Base-by-base conservation (phyloP, 2,329 filamentous ascomycete species). In the Colletotrichum acutatum region DNA sequence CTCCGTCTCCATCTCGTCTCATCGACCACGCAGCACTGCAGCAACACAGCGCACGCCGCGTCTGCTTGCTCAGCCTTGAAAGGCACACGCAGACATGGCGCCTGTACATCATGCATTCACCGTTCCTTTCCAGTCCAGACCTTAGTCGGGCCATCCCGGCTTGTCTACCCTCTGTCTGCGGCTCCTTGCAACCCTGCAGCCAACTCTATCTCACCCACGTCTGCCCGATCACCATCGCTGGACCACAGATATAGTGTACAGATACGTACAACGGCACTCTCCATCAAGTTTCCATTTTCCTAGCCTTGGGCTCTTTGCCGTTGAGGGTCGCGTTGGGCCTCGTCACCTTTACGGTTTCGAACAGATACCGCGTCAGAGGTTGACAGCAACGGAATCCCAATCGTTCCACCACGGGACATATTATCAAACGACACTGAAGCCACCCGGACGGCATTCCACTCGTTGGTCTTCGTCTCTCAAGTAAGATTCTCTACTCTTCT, bases 81-180 rank as follows among this genome's bases (percentile, higher is more conserved):
- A 71, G 60, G 66, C 66, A 32, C 49, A 65, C 61, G 53, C 42
- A 49, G 9, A 49, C 19, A 22, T 11, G 42, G 16, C 54, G 30
- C 52, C n/a, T 9, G 14, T 69, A 30, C 60, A 66, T 71, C 67
- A 71, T 73, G 71, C 71, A 52, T 42, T 42, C 49, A 58, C 66
- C 53, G 57, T 56, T 42, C 56, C 56, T 34, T 62, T n/a, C 65
- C 37, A 42, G 37, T 53, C 37, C 62, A 57, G 62, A 34, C 37
- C 22, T 63, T 28, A 58, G 65, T 68, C 63, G 58, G 65, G 69
- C 34, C 56, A 68, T 68, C 69, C 66, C 56, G 34, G 56, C 71
- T 71, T 66, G 67, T 61, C 71, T 70, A 22, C 57, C 42, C 46
- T 63, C 66, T 68, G 58, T 72, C 69, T 68, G 69, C 53, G 53